Conservation (phyloP, 495 filamentous ascomycete genomes). For the Sphaerosporella brunnea region DNA sequence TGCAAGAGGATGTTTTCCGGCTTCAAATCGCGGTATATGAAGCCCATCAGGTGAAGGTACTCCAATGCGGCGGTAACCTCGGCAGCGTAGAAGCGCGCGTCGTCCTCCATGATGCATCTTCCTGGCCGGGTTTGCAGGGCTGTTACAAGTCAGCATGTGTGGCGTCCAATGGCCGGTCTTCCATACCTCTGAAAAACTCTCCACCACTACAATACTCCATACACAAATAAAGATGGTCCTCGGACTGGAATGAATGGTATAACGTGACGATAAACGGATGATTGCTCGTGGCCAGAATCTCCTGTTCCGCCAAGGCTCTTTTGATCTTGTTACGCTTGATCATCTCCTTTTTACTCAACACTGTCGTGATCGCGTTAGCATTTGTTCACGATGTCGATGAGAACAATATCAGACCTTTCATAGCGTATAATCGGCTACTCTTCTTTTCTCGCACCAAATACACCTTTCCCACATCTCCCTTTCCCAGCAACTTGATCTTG, state of each 20-base stretch:
- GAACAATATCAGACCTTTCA: slow-evolving; percentile 58
- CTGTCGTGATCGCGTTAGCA: slow-evolving; percentile 38
- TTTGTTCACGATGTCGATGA: background rate
- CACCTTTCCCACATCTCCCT: slow-evolving; percentile 96
- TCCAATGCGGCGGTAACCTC: slow-evolving; percentile 96
- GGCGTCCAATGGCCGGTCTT: no score
- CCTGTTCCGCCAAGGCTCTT: slow-evolving; percentile 88
- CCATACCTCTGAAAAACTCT: slow-evolving; percentile 76
- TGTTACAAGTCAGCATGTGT: slow-evolving; percentile 24
- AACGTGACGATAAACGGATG: slow-evolving; percentile 97
- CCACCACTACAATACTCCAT: slow-evolving; percentile 99
- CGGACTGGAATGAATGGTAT: slow-evolving; percentile 97
- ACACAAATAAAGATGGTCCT: slow-evolving; percentile 93
- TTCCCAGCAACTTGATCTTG: slow-evolving; percentile 98
- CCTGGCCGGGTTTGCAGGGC: slow-evolving; percentile 91
- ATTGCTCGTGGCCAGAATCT: slow-evolving; percentile 94
- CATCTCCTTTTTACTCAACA: slow-evolving; percentile 99
- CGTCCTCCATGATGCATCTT: slow-evolving; percentile 92
- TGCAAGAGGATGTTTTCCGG: slow-evolving; percentile 96
- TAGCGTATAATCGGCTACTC: slow-evolving; percentile 81
- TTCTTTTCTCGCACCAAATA: slow-evolving; percentile 97
- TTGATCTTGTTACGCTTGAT: slow-evolving; percentile 99
- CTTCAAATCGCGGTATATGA: slow-evolving; percentile 95
- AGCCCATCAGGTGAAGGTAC: slow-evolving; percentile 97
- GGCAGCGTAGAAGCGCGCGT: slow-evolving; percentile 90